Percentiles rank a stretch among this genome's conserved stretches.
phyloP scores from a whole-genome alignment of 805 yeast species.

The Hermanozyma aechmeae region DNA sequence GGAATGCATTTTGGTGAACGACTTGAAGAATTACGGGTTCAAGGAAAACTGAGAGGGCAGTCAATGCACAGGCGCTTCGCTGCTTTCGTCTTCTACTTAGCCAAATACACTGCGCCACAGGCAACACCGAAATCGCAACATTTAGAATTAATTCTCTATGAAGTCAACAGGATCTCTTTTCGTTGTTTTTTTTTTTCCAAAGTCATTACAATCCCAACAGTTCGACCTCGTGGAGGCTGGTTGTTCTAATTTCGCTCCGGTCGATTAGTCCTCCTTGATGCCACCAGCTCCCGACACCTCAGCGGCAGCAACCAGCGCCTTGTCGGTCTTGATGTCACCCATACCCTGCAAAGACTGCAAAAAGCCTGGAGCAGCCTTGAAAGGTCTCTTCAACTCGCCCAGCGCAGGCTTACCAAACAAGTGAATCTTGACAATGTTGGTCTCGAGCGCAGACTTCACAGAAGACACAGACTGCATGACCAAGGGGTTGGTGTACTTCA shows the following conservation, averaged over 20 bases:
- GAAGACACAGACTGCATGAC: slow-evolving; percentile 91
- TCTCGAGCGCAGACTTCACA: slow-evolving; percentile 80
- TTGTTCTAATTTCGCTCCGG: too few relatives aligned
- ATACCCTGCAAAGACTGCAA: slow-evolving; percentile 56
- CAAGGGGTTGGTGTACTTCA: slow-evolving; percentile 95
- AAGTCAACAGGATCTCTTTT: too few relatives aligned
- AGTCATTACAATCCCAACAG: too few relatives aligned
- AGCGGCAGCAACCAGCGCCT: slow-evolving; percentile 75
- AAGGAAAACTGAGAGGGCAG: too few relatives aligned
- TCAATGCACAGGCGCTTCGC: too few relatives aligned
- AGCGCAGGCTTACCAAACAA: slow-evolving; percentile 70
- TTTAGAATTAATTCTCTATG: too few relatives aligned
- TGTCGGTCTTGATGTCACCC: slow-evolving; percentile 65
- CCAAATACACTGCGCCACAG: too few relatives aligned
- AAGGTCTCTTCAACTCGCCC: slow-evolving; percentile 95
- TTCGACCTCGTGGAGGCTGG: too few relatives aligned
- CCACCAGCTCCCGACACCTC: slow-evolving; percentile 85
- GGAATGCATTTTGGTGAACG: slow-evolving; percentile 30
- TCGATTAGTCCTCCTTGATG: slow-evolving; percentile 81
- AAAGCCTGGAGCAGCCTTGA: slow-evolving; percentile 62
- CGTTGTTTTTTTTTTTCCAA: too few relatives aligned
- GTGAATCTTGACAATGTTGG: slow-evolving; percentile 87
- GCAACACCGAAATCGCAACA: too few relatives aligned
- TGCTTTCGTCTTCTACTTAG: too few relatives aligned
- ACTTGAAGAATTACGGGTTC: too few relatives aligned